Percentiles rank a stretch among this genome's conserved stretches.
phyloP scores from a whole-genome alignment of 2,329 filamentous ascomycete species.

The Aspergillus phoenicis region DNA sequence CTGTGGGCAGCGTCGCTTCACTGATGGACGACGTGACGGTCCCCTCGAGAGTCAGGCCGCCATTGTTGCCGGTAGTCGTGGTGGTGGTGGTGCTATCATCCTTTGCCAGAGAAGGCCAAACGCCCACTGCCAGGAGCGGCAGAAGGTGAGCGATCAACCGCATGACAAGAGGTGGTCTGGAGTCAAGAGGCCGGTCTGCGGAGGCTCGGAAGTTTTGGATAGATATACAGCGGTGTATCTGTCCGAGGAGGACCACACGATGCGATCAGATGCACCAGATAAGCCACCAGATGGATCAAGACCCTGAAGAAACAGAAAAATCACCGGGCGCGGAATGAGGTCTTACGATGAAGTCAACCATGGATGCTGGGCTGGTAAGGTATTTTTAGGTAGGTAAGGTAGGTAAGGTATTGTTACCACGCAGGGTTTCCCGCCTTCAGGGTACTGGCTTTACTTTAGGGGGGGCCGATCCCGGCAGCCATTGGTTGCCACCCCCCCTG shows the following conservation, averaged over 20 bases:
- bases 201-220: neutral
- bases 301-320: neutral
- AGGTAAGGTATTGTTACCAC: neutral
- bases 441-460: neutral
- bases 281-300: neutral
- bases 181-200: neutral
- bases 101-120: slow-evolving; percentile 12
- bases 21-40: slow-evolving; percentile 26
- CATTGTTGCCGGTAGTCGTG: neutral
- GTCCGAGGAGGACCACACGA: neutral
- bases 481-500: slow-evolving; percentile 1
- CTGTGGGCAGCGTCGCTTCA: slow-evolving; percentile 39
- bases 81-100: slow-evolving; percentile 17
- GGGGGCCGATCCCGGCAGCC: neutral
- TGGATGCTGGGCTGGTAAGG: neutral
- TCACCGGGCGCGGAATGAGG: neutral
- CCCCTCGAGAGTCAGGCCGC: slow-evolving; percentile 27
- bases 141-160: slow-evolving; percentile 19
- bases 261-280: neutral
- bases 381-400: slow-evolving; percentile 2
- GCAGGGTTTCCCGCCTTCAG: neutral
- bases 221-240: neutral
- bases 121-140: slow-evolving; percentile 17
- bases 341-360: neutral
- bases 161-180: slow-evolving; percentile 9